A percentile compares a stretch with the other conserved stretches of the same genome.
Conservation (phyloP, 2,329 filamentous ascomycete species). For the Hymenoscyphus linearis region DNA sequence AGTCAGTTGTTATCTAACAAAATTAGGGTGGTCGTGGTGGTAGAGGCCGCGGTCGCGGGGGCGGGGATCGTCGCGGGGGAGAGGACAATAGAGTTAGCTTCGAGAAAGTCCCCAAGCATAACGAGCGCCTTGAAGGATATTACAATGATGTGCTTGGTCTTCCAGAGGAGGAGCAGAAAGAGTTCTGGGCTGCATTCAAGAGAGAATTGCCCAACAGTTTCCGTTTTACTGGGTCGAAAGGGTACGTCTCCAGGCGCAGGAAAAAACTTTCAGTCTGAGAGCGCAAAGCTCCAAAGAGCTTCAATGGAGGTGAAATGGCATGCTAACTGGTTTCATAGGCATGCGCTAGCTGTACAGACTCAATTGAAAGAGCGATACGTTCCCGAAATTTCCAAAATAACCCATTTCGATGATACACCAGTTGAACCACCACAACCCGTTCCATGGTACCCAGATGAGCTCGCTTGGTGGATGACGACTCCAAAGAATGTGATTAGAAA, state of each 20-base stretch:
- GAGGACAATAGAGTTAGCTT: constrained; percentile 39
- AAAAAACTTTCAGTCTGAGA: neutral
- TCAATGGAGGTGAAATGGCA: neutral
- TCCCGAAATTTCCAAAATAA: constrained; percentile 80
- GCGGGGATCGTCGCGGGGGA: constrained; percentile 19
- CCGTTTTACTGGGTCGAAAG: constrained; percentile 92
- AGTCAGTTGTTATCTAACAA: neutral
- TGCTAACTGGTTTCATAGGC: constrained; percentile 42
- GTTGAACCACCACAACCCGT: constrained; percentile 81
- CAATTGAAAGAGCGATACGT: constrained; percentile 85
- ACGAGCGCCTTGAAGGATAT: constrained; percentile 79
- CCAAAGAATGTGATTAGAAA: constrained; percentile 93
- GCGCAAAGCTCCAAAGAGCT: neutral
- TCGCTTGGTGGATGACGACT: constrained; percentile 97
- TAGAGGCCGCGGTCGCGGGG: constrained; percentile 16
- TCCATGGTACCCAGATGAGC: constrained; percentile 87
- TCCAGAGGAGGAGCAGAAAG: constrained; percentile 68
- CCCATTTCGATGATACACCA: constrained; percentile 72
- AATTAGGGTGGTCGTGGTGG: constrained; percentile 18
- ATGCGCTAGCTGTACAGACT: constrained; percentile 87
- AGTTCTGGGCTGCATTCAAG: constrained; percentile 80
- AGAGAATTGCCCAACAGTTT: constrained; percentile 94
- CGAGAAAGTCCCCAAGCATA: constrained; percentile 64
- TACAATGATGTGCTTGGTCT: constrained; percentile 77
- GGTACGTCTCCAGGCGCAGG: constrained; percentile 43